Evolutionary conservation across 1,139 yeast species (phyloP), one percentile per base, ranked within the genome.

Genomic region (Taphrina populina): DNA sequence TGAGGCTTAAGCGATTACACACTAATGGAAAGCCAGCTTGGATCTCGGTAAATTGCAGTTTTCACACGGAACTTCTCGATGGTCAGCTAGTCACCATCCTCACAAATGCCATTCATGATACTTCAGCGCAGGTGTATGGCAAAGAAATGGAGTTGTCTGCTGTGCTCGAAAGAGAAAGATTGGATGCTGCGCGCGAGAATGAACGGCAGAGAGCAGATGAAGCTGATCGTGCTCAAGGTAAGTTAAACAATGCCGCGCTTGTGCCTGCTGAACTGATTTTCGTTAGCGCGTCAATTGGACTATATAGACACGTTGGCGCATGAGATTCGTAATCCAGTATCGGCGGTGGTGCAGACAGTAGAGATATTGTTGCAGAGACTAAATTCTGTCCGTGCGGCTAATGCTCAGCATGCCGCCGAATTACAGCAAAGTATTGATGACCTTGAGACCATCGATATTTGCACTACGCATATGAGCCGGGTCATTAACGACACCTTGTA

Each of bases 221-320:
- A 7, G 62, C 62, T 1, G 60, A 59, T 7, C 61, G 58, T 41
- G 49, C 60, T 4, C 45, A 58, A 17, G 52, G 62, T 40, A 13
- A 11, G 43, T 15, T 8, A 6, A 37, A 11, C 10, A 8, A n/a
- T 21, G 43, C 5, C 29, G 15, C 7, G 6, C 30, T 6, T 4
- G 23, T 13, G 29, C 11, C 10, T 27, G 30, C 30, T 27, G 11
- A 27, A 17, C 45, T 40, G 34, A 40, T 13, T 10, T 3, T 2
- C 10, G 3, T 8, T 27, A 40, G 47, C 47, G 21, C 61, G 60
- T 35, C 62, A 59, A 20, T 59, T 59, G 20, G 60, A 60, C 37
- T 60, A 59, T 33, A 59, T 61, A 19, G 63, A 61, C 30, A 58
- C 61, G 27, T 49, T 59, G 10, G 59, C 62, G 4, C 63, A 61